Evolutionary conservation across 1,139 yeast genomes (phyloP).

Genomic region (Geotrichum klebahnii): DNA sequence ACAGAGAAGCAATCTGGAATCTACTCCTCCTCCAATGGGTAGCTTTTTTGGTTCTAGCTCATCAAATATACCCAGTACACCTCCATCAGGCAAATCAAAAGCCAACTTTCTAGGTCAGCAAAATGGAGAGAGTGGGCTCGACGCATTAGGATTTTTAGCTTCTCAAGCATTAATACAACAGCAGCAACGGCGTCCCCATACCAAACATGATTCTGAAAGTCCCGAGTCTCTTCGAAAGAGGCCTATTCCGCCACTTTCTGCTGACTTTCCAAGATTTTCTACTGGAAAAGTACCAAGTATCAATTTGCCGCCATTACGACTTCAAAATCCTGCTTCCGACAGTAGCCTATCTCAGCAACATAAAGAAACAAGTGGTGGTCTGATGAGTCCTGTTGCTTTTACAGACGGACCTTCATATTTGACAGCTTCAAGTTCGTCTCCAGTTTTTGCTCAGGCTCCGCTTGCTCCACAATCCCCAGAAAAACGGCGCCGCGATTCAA

Average conservation of each 20-base stretch:
- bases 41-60: background rate
- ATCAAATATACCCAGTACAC: background rate
- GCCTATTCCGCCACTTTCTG: background rate
- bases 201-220: background rate
- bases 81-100: background rate
- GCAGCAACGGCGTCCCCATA: no score
- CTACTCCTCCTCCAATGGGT: conserved; percentile 3
- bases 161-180: background rate
- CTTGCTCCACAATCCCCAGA: background rate
- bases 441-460: background rate
- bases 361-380: background rate
- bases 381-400: conserved; percentile 1
- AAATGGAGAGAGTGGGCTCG: conserved; percentile 1
- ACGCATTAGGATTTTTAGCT: background rate
- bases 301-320: conserved; percentile 1
- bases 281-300: background rate
- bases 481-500: background rate
- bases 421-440: background rate
- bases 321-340: background rate
- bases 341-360: background rate
- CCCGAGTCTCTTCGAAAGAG: no score
- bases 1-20: background rate
- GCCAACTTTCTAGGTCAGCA: background rate
- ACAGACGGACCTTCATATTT: background rate
- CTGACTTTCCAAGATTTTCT: conserved; percentile 1